Evolutionary conservation across 331 rosid species (phyloP), one percentile per base, ranked within the genome.

Genomic region (Cydonia oblonga): DNA sequence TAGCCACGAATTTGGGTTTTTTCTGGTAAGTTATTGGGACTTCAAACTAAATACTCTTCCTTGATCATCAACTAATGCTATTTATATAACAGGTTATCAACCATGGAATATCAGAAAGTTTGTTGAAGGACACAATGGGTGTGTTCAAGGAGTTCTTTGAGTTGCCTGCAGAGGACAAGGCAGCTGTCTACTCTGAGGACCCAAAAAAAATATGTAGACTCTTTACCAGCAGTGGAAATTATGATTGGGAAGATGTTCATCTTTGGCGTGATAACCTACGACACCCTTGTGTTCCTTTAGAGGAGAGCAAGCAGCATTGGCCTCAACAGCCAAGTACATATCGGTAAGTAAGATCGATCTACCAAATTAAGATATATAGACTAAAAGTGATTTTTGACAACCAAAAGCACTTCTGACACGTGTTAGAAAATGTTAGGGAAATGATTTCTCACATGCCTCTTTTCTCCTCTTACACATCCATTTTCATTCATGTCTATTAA

Each of bases 201-300:
- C 82, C 82, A 25, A 57, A 66, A 57, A 42, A 57, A 72, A 63
- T 9, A 8, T 72, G 78, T 22, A 72, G 62, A 20, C 61, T 65
- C 18, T 64, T 29, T 5, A 68, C 73, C 10, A 78, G 78, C 74
- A 66, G 70, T 46, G 78, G 8, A 32, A 20, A n/a, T 70, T 53
- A n/a, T 60, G 20, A 54, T 8, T 22, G 74, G 52, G 74, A 70
- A 42, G 65, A 30, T 6, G 15, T 18, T 54, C 65, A 54, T 70
- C 13, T 20, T 32, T 70, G 74, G 74, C 74, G 74, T 12, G 74
- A 70, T 56, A 6, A 7, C 52, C 20, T 70, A 11, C 10, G 24
- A 56, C 80, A 70, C 76, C 61, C 53, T 33, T 80, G 84, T 57
- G 73, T 70, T 64, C 84, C 77, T 49, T n/a, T 80, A 3, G 77